Conservation (phyloP, 2,329 filamentous ascomycete genomes). For the Endoconidiophora polonica region DNA sequence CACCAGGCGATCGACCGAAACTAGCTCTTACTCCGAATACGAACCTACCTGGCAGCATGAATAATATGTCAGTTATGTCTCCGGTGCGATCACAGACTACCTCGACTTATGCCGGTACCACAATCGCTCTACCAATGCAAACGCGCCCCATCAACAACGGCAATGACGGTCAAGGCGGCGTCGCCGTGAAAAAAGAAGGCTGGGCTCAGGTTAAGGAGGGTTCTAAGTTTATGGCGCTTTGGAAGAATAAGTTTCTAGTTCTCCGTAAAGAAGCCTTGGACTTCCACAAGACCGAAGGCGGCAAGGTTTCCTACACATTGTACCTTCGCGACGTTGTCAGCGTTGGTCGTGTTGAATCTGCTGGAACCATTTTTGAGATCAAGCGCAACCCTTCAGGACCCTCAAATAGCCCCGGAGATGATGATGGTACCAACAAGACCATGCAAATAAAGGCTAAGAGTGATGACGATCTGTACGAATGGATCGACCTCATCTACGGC, state of each 20-base stretch:
- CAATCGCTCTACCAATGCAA: conserved; percentile 54
- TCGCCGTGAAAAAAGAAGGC: conserved; percentile 64
- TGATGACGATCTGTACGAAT: conserved; percentile 94
- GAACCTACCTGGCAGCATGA: conserved; percentile 62
- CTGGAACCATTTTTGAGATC: conserved; percentile 87
- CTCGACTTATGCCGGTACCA: conserved; percentile 53
- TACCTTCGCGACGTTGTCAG: conserved; percentile 75
- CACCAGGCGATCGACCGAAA: conserved; percentile 68
- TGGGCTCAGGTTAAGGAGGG: conserved; percentile 84
- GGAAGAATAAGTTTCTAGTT: conserved; percentile 86
- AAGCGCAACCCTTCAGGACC: conserved; percentile 54
- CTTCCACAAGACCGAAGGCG: conserved; percentile 81
- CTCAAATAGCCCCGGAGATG: conserved; percentile 56
- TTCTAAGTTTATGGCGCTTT: conserved; percentile 63
- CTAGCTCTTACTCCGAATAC: conserved; percentile 63
- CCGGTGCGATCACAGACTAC: conserved; percentile 46
- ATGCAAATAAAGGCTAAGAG: conserved; percentile 87
- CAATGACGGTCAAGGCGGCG: conserved; percentile 47
- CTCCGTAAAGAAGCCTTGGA: conserved; percentile 85
- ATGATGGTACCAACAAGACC: conserved; percentile 66
- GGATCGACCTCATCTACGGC: conserved; percentile 97
- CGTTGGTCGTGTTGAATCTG: conserved; percentile 79
- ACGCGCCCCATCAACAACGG: conserved; percentile 42
- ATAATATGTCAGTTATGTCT: conserved; percentile 53
- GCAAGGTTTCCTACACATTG: conserved; percentile 75